phyloP scores from a whole-genome alignment of 768 basidiomycete genomes.

The Leccinum disarticulatum region DNA sequence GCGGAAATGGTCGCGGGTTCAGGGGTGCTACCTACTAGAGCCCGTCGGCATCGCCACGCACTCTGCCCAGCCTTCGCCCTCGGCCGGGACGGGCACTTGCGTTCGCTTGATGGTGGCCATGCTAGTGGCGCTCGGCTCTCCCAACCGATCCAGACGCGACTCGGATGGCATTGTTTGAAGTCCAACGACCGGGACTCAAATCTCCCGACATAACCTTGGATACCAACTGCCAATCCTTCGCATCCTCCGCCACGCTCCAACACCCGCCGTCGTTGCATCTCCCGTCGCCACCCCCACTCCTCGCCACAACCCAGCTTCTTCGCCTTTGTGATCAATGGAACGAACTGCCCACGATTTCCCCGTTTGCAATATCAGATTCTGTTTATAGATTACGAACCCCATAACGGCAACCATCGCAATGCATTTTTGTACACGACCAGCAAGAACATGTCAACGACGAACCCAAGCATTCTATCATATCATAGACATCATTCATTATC shows the following conservation, averaged over 20 bases:
- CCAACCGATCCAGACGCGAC: conserved; percentile 8
- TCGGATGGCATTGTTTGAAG: conserved; percentile 1
- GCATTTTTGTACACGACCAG: conserved; percentile 24
- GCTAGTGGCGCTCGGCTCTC: neutral
- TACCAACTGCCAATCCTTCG: conserved; percentile 11
- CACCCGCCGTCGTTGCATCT: conserved; percentile 8
- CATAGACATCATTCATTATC: conserved; percentile 21
- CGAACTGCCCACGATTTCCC: neutral
- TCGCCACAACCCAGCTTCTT: conserved; percentile 9
- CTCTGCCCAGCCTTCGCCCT: neutral
- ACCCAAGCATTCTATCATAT: conserved; percentile 18
- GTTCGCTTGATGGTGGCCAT: neutral
- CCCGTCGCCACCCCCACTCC: conserved; percentile 6
- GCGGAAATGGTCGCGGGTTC: conserved; percentile 24
- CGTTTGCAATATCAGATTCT: neutral
- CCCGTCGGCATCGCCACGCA: neutral
- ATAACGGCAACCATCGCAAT: conserved; percentile 25
- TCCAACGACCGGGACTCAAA: neutral
- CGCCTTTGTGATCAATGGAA: conserved; percentile 5
- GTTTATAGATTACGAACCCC: conserved; percentile 22
- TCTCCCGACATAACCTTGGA: neutral
- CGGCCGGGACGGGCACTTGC: neutral
- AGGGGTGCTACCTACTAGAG: conserved; percentile 29
- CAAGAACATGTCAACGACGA: conserved; percentile 18
- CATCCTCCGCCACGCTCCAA: conserved; percentile 7